phyloP scores from a whole-genome alignment of 2,329 filamentous ascomycete genomes.

The Pseudogymnoascus pannorum region DNA sequence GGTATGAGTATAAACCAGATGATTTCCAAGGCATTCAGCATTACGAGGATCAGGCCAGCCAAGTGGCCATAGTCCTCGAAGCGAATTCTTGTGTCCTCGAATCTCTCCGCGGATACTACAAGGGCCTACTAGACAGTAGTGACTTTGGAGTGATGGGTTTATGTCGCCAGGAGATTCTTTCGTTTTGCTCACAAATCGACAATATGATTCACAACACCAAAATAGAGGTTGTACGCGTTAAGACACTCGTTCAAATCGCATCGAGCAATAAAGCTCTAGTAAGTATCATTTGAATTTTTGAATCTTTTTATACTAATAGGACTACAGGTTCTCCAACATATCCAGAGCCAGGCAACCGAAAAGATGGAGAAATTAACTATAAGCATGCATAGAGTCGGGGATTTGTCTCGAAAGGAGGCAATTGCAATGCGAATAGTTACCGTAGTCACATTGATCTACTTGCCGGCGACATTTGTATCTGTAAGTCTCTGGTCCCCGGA shows the following conservation, averaged over 20 bases:
- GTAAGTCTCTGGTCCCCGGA: slow-evolving; percentile 17
- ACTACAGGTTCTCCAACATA: slow-evolving; percentile 29
- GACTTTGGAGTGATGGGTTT: slow-evolving; percentile 20
- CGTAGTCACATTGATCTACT: slow-evolving; percentile 29
- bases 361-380: slow-evolving; percentile 26
- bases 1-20: slow-evolving; percentile 17
- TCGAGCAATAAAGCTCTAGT: slow-evolving; percentile 32
- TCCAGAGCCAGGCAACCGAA: slow-evolving; percentile 28
- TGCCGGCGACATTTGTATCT: slow-evolving; percentile 33
- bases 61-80: slow-evolving; percentile 32
- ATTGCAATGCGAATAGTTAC: slow-evolving; percentile 32
- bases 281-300: slow-evolving; percentile 8
- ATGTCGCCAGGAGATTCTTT: slow-evolving; percentile 22
- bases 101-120: slow-evolving; percentile 27
- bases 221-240: slow-evolving; percentile 31
- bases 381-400: slow-evolving; percentile 20
- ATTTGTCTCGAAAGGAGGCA: slow-evolving; percentile 23
- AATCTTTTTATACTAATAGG: not conserved
- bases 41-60: slow-evolving; percentile 32
- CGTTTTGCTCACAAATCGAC: slow-evolving; percentile 27
- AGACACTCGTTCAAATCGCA: slow-evolving; percentile 30
- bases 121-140: slow-evolving; percentile 17
- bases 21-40: slow-evolving; percentile 32
- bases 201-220: slow-evolving; percentile 31
- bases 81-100: slow-evolving; percentile 33